Evolutionary conservation across 805 yeast genomes (phyloP).

Genomic region (Kazachstania kunashirensis): DNA sequence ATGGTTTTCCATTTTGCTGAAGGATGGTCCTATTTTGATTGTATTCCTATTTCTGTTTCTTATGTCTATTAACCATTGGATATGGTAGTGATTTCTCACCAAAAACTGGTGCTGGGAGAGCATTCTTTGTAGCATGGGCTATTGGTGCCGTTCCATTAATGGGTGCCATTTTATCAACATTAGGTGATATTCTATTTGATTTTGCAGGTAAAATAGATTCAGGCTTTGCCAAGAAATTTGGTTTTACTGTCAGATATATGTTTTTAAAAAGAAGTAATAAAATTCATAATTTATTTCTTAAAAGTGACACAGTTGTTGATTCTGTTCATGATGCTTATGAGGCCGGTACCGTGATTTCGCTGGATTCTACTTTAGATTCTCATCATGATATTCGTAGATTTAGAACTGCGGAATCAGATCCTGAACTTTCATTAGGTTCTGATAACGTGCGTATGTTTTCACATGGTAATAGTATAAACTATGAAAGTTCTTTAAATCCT

Average conservation of each 20-base stretch:
- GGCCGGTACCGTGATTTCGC: conserved; percentile 5
- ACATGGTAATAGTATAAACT: not conserved
- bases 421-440: not conserved
- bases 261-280: conserved; percentile 4
- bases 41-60: conserved; percentile 68
- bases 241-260: conserved; percentile 8
- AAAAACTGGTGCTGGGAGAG: conserved; percentile 49
- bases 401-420: not conserved
- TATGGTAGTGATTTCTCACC: conserved; percentile 81
- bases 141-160: conserved; percentile 75
- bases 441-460: no score
- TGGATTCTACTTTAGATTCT: no score
- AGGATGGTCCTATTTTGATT: conserved; percentile 60
- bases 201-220: conserved; percentile 18
- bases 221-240: conserved; percentile 11
- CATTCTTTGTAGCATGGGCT: conserved; percentile 74
- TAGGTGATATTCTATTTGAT: conserved; percentile 43
- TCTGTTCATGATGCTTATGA: conserved; percentile 6
- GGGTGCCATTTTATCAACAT: conserved; percentile 67
- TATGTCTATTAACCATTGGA: conserved; percentile 73
- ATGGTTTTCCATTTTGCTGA: conserved; percentile 50
- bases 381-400: no score
- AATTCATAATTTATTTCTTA: conserved; percentile 3
- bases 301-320: not conserved
- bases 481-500: not conserved